Conservation (phyloP, 2,329 filamentous ascomycete genomes). For the Simplicillium aogashimaense region DNA sequence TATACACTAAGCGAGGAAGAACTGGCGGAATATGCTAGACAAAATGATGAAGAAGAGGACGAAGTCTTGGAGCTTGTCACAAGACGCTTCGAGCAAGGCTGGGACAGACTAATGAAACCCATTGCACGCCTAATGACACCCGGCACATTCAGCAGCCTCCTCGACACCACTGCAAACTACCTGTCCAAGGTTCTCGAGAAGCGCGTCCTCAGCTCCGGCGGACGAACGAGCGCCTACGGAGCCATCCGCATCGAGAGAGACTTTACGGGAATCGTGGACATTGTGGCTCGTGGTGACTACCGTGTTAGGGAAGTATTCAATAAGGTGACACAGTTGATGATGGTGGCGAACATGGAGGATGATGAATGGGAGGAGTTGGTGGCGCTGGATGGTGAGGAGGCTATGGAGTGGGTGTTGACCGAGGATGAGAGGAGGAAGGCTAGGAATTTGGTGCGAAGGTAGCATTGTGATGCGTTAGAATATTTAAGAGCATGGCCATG, state of each 20-base stretch:
- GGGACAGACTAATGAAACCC: slow-evolving; percentile 78
- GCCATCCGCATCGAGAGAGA: slow-evolving; percentile 79
- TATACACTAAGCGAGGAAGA: slow-evolving; percentile 63
- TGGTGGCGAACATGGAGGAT: slow-evolving; percentile 90
- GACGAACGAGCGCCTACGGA: slow-evolving; percentile 70
- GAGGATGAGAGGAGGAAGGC: slow-evolving; percentile 66
- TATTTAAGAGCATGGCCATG: not conserved
- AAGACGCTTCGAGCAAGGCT: slow-evolving; percentile 72
- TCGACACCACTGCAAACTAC: slow-evolving; percentile 64
- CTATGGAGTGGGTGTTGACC: slow-evolving; percentile 61
- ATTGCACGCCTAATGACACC: slow-evolving; percentile 76
- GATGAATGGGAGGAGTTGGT: slow-evolving; percentile 83
- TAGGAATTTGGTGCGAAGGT: slow-evolving; percentile 50
- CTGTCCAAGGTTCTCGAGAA: slow-evolving; percentile 78
- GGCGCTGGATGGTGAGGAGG: slow-evolving; percentile 43
- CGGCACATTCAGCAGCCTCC: slow-evolving; percentile 64
- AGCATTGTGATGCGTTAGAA: not conserved
- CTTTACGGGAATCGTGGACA: slow-evolving; percentile 62
- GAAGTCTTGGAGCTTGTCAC: slow-evolving; percentile 58
- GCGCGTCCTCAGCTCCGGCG: slow-evolving; percentile 70
- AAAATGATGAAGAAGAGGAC: slow-evolving; percentile 43
- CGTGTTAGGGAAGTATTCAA: slow-evolving; percentile 67
- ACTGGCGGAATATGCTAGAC: slow-evolving; percentile 42
- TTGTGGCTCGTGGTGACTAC: slow-evolving; percentile 63
- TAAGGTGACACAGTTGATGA: slow-evolving; percentile 67